Evolutionary conservation across 805 yeast genomes (phyloP).

Genomic region (Candida taoyuanica): DNA sequence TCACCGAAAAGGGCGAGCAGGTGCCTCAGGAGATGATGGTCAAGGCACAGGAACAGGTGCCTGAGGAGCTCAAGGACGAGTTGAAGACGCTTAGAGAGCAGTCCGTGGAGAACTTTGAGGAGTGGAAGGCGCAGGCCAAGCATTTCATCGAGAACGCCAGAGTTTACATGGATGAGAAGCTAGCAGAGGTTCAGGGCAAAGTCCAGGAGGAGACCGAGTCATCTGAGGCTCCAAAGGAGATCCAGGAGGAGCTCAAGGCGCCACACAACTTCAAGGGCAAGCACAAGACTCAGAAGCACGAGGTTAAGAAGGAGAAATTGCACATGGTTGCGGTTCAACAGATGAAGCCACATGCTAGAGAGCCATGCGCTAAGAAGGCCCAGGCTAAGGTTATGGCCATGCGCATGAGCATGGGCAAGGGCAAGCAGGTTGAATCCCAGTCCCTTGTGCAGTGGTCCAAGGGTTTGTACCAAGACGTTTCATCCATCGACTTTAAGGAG

Average conservation of each 20-base stretch:
- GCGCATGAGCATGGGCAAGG: background rate
- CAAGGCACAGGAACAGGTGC: background rate
- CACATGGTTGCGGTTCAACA: no score
- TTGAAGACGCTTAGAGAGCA: conserved; percentile 3
- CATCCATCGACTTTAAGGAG: conserved; percentile 14
- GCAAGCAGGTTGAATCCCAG: background rate
- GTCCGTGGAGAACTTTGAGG: conserved; percentile 4
- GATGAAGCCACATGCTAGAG: conserved; percentile 8
- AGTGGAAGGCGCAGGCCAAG: conserved; percentile 5
- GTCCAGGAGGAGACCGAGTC: conserved; percentile 3
- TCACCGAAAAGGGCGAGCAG: background rate
- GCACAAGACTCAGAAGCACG: background rate
- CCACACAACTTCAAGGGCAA: conserved; percentile 5
- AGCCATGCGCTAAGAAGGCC: conserved; percentile 5
- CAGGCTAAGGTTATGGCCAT: conserved; percentile 4
- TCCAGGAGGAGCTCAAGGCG: conserved; percentile 4
- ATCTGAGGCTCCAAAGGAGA: conserved; percentile 3
- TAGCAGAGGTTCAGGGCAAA: conserved; percentile 5
- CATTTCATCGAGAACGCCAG: conserved; percentile 7
- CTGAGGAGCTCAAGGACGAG: conserved; percentile 3
- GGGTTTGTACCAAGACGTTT: conserved; percentile 14
- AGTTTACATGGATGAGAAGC: conserved; percentile 6
- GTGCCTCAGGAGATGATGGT: conserved; percentile 1
- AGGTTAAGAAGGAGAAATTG: background rate
- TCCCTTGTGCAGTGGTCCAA: conserved; percentile 9